phyloP scores from a whole-genome alignment of 352 stramenopile genomes.

The Pythium insidiosum region DNA sequence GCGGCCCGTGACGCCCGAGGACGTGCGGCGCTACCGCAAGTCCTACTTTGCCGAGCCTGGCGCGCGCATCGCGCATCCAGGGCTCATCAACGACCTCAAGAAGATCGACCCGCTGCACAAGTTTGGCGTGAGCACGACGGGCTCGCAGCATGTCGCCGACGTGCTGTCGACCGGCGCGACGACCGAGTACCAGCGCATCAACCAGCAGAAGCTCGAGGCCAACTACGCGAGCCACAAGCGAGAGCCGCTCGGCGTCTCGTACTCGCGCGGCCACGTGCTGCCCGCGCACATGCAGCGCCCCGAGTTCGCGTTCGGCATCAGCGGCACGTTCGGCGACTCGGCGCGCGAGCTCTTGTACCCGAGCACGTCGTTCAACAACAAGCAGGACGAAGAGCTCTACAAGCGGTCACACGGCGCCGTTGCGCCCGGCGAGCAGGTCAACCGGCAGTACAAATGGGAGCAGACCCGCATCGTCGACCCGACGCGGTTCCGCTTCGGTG shows the following conservation, averaged over 20 bases:
- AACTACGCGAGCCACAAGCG: constrained; percentile 77
- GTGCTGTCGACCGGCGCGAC: constrained; percentile 32
- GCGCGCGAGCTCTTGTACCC: constrained; percentile 82
- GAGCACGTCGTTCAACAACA: constrained; percentile 44
- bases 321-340: constrained; percentile 61
- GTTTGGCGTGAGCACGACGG: constrained; percentile 54
- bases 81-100: constrained; percentile 76
- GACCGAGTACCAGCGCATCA: constrained; percentile 61
- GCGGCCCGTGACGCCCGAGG: constrained; percentile 57
- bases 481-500: constrained; percentile 60
- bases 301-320: constrained; percentile 63
- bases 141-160: constrained; percentile 60
- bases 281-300: constrained; percentile 38
- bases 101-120: constrained; percentile 48
- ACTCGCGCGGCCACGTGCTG: constrained; percentile 55
- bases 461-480: constrained; percentile 59
- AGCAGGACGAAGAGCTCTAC: constrained; percentile 62
- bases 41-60: constrained; percentile 79
- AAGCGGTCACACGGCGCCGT: constrained; percentile 70
- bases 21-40: constrained; percentile 70
- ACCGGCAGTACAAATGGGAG: constrained; percentile 78
- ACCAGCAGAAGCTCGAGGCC: constrained; percentile 57
- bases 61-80: constrained; percentile 62
- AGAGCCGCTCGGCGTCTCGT: constrained; percentile 69
- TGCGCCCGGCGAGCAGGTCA: constrained; percentile 80